Evolutionary conservation across 345 rosid genomes (phyloP).

Genomic region (Eucalyptus victrix): DNA sequence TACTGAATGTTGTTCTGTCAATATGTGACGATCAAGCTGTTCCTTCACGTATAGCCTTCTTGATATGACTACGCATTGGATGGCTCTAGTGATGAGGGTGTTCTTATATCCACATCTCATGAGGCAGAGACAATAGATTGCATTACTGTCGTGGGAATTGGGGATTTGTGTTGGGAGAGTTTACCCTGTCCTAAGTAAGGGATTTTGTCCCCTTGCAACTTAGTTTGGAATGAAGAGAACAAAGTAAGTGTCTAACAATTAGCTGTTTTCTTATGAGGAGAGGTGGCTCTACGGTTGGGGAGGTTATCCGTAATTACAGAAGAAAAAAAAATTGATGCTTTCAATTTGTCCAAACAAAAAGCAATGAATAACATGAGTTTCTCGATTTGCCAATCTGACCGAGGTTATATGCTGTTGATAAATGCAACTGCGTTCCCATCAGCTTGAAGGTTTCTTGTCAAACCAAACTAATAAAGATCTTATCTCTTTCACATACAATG

Average conservation of each 20-base stretch:
- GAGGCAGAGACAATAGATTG: not conserved
- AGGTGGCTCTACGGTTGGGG: not conserved
- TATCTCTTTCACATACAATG: not conserved
- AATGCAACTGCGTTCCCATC: not conserved
- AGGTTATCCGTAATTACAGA: not conserved
- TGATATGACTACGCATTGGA: not conserved
- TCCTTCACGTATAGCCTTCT: not conserved
- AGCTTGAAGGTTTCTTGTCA: not conserved
- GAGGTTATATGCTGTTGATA: not conserved
- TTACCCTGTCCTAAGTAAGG: not conserved
- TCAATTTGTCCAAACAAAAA: not conserved
- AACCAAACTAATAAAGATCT: not conserved
- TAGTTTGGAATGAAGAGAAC: not conserved
- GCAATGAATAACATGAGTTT: not conserved
- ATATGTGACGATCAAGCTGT: not conserved
- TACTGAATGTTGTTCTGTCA: not conserved
- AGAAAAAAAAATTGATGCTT: not conserved
- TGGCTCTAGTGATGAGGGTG: not conserved
- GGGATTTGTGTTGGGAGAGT: not conserved
- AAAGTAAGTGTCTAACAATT: not conserved
- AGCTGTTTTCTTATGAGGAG: not conserved
- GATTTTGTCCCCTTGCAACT: not conserved
- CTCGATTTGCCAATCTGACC: not conserved
- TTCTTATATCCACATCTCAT: not conserved
- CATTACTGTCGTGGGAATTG: not conserved